Conservation (phyloP, 352 stramenopile genomes). For the Globisporangium canariense region DNA sequence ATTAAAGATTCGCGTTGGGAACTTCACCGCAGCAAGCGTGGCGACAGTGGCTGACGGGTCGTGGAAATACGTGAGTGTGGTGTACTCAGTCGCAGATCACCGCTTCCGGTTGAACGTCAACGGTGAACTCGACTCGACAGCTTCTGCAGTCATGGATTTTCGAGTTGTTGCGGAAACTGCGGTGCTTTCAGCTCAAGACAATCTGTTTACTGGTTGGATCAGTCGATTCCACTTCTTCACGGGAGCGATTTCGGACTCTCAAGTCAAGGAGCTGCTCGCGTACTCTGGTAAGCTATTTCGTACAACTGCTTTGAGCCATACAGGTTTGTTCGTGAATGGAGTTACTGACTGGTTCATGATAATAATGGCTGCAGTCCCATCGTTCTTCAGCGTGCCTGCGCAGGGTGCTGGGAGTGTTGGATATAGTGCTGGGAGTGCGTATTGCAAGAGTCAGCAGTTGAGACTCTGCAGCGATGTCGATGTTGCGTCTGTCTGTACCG, state of each 20-base stretch:
- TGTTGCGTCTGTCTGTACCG: slow-evolving; percentile 33
- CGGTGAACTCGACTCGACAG: slow-evolving; percentile 7
- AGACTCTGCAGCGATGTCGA: slow-evolving; percentile 41
- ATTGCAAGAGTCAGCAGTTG: slow-evolving; percentile 24
- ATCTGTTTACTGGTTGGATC: slow-evolving; percentile 44
- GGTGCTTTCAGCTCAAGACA: slow-evolving; percentile 20
- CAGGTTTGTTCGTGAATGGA: neutral
- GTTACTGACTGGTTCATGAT: neutral
- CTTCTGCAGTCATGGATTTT: neutral
- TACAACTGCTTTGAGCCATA: neutral
- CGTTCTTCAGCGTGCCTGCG: neutral
- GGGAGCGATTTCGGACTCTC: slow-evolving; percentile 26
- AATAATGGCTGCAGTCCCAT: neutral
- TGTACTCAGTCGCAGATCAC: neutral
- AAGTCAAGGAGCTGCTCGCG: slow-evolving; percentile 34
- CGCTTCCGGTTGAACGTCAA: neutral
- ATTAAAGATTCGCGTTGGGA: neutral
- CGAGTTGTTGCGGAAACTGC: slow-evolving; percentile 7
- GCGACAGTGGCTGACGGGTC: neutral
- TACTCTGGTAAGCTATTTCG: slow-evolving; percentile 33
- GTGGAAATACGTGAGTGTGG: slow-evolving; percentile 12
- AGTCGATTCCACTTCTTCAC: slow-evolving; percentile 42
- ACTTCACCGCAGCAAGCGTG: neutral
- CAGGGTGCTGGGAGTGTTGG: neutral
- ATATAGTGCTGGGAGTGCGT: slow-evolving; percentile 14